Evolutionary conservation across 2,329 filamentous ascomycete species (phyloP).

Genomic region (Neonectria punicea): DNA sequence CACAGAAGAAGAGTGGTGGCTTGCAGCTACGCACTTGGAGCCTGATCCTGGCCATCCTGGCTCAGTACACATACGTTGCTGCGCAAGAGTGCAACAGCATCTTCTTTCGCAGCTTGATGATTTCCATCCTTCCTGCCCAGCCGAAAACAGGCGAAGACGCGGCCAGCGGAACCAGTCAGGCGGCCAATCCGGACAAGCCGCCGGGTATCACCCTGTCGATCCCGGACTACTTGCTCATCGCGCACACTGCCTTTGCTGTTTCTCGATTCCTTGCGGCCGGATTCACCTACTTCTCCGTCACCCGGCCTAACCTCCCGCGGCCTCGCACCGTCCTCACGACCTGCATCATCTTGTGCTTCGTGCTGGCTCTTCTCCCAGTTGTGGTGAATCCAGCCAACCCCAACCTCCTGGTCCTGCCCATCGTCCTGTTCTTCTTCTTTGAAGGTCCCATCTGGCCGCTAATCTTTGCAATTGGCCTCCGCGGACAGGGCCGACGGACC

Average conservation of each 20-base stretch:
- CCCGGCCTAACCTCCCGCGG: constrained; percentile 63
- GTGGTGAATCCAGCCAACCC: constrained; percentile 57
- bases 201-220: constrained; percentile 63
- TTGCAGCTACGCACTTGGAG: constrained; percentile 65
- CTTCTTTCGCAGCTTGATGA: constrained; percentile 66
- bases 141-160: constrained; percentile 33
- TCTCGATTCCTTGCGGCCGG: constrained; percentile 76
- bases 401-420: constrained; percentile 66
- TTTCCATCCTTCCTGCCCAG: constrained; percentile 50
- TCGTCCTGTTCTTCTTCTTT: constrained; percentile 80
- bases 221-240: constrained; percentile 76
- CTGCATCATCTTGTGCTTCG: constrained; percentile 68
- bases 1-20: constrained; percentile 60
- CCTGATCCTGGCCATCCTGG: constrained; percentile 76
- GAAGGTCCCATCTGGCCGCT: constrained; percentile 87
- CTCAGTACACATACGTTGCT: constrained; percentile 84
- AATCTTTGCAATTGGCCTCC: constrained; percentile 81
- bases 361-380: constrained; percentile 62
- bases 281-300: constrained; percentile 68
- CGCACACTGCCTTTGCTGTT: constrained; percentile 77
- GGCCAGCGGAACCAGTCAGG: constrained; percentile 36
- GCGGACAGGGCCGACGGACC: constrained; percentile 81
- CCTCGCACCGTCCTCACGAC: constrained; percentile 77
- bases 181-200: constrained; percentile 49
- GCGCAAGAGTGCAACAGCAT: constrained; percentile 75